Base-by-base conservation (phyloP, 305 asterid species). In the Solanum hybrid region DNA sequence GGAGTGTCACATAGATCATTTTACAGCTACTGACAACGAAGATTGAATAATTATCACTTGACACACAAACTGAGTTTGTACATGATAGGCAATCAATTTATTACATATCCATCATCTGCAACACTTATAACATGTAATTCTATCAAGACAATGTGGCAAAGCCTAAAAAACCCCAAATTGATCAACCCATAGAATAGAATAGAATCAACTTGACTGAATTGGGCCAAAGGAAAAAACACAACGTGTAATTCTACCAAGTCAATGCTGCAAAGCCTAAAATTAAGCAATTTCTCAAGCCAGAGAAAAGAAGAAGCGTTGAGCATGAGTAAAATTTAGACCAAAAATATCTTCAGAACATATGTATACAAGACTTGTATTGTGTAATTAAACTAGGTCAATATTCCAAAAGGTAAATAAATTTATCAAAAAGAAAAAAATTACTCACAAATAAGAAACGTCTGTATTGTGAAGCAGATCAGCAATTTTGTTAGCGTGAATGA, bases 361-460 rank as follows among this genome's bases (percentile, higher is more conserved):
- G n/a, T 81, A 81, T 81, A 14, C 68, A 13, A 4, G 17, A 27
- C 37, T 41, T 82, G 15, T 82, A 41, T 65, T n/a, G 34, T 27
- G 87, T 27, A 82, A 41, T 27, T 82, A n/a, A 11, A 82, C 70
- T 68, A 41, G 51, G 87, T 82, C 73, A 41, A 82, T 41, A 65
- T 82, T 82, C 80, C 87, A 41, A 79, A 24, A 79, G 9, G 31
- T 7, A 78, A 65, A 72, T 22, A 51, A 78, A 37, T 31, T 14
- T 13, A 4, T 82, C 78, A 87, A 89, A 38, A 34, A 61, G 79
- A 29, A 41, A 77, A 38, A 37, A 51, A 51, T 10, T 20, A 93
- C 98, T 97, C 92, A 98, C 99, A 98, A 89, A 93, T 97, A 97
- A 79, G 98, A 94, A 68, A 95, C 97, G 89, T 97, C 98, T 17